phyloP scores from a whole-genome alignment of 176 grass and related monocot genomes.

The Pontederia paniculata region DNA sequence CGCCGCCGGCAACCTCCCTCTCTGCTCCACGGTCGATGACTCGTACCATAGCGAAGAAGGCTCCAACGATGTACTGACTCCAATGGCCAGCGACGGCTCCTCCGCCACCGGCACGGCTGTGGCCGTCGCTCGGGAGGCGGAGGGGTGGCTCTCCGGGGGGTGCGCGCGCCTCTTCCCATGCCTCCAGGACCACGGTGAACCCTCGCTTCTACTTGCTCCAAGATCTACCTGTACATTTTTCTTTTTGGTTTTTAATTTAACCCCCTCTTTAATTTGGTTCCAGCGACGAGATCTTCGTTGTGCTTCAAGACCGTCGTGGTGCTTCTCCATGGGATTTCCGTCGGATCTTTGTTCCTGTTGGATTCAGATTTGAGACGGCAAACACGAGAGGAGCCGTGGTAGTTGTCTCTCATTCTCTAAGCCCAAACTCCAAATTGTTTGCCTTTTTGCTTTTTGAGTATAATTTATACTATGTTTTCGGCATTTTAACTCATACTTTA shows the following conservation, averaged over 20 bases:
- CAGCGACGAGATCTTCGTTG: constrained; percentile 21
- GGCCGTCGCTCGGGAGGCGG: constrained; percentile 9
- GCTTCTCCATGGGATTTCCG: constrained; percentile 16
- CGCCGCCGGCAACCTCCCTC: not conserved
- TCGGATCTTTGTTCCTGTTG: constrained; percentile 23
- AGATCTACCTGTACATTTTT: not conserved
- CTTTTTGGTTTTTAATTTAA: not conserved
- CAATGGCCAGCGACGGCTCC: constrained; percentile 21
- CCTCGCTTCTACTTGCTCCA: not conserved
- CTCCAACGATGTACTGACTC: not conserved
- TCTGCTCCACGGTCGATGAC: not conserved
- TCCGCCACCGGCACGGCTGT: constrained; percentile 1
- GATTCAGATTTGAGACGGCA: constrained; percentile 18
- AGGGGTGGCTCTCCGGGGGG: constrained; percentile 1
- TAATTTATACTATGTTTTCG: no score
- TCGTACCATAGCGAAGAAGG: no score
- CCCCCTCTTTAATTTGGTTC: not conserved
- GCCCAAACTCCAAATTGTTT: not conserved
- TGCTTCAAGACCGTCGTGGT: constrained; percentile 24
- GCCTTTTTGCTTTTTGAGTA: no score
- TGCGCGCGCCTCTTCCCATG: constrained; percentile 22
- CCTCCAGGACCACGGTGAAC: constrained; percentile 6
- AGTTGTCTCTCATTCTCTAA: not conserved
- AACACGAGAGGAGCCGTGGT: constrained; percentile 24
- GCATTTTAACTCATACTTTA: no score